Evolutionary conservation across 768 basidiomycete species (phyloP).

Genomic region (Psilocybe tampanensis): DNA sequence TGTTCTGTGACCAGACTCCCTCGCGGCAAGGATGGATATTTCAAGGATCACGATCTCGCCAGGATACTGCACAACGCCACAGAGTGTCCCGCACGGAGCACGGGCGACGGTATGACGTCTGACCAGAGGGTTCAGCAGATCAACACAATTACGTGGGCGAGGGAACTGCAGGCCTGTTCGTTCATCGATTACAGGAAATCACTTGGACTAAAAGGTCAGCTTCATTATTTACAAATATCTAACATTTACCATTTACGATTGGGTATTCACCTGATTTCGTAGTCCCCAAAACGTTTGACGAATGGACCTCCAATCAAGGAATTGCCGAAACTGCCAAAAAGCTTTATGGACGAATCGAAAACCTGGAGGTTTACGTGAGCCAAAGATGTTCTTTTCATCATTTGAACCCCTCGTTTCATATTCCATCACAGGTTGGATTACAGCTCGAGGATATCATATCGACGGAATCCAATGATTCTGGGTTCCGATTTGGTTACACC

Average conservation of each 20-base stretch:
- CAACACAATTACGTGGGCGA: not conserved
- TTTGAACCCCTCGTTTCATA: not conserved
- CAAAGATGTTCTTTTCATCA: not conserved
- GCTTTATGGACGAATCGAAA: not conserved
- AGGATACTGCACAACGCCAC: conserved; percentile 24
- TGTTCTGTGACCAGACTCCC: not conserved
- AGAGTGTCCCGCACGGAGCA: conserved; percentile 11
- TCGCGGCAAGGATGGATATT: conserved; percentile 12
- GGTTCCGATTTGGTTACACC: conserved; percentile 26
- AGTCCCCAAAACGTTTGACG: not conserved
- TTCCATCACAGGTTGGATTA: not conserved
- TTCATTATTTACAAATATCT: not conserved
- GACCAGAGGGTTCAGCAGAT: not conserved
- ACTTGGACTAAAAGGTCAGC: conserved; percentile 7
- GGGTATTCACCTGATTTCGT: too few species aligned
- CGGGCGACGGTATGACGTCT: not conserved
- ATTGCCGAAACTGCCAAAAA: not conserved
- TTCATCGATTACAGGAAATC: conserved; percentile 7
- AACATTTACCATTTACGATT: not conserved
- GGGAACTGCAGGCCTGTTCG: not conserved
- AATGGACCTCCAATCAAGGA: not conserved
- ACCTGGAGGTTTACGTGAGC: not conserved
- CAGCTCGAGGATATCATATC: not conserved
- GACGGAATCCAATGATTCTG: not conserved
- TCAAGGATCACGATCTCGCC: conserved; percentile 17